Percentiles rank a stretch among this genome's conserved stretches.
phyloP scores from a whole-genome alignment of 108 stramenopile species.

The Mayamaea pseudoterrestris region DNA sequence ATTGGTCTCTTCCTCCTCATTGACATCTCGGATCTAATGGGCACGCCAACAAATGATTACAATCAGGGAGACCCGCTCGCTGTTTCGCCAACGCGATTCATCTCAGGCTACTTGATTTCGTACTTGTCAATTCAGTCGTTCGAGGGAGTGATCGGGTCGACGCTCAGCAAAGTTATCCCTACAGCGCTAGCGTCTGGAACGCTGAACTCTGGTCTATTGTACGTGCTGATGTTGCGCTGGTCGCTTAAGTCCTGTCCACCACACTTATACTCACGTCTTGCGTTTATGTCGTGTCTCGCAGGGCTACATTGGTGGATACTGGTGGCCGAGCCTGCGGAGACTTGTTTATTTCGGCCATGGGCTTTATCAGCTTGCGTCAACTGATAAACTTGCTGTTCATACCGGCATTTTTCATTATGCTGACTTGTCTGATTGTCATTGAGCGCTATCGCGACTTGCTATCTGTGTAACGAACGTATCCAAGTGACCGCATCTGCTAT shows the following conservation, averaged over 20 bases:
- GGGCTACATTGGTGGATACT: slow-evolving; percentile 31
- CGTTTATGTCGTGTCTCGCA: slow-evolving; percentile 36
- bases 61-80: slow-evolving; percentile 35
- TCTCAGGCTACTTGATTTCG: slow-evolving; percentile 47
- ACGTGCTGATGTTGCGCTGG: too few species aligned
- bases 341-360: slow-evolving; percentile 47
- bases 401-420: slow-evolving; percentile 40
- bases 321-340: slow-evolving; percentile 59
- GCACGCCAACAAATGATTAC: slow-evolving; percentile 22
- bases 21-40: slow-evolving; percentile 46
- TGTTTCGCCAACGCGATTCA: slow-evolving; percentile 38
- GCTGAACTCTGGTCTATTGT: slow-evolving; percentile 73
- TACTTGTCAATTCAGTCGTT: slow-evolving; percentile 55
- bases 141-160: slow-evolving; percentile 75
- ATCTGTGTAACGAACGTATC: slow-evolving; percentile 49
- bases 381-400: slow-evolving; percentile 56
- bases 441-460: slow-evolving; percentile 40
- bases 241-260: slow-evolving; percentile 46
- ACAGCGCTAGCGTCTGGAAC: slow-evolving; percentile 79
- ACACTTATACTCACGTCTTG: slow-evolving; percentile 2
- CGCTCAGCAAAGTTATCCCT: slow-evolving; percentile 77
- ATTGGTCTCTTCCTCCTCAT: slow-evolving; percentile 46
- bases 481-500: too few species aligned
- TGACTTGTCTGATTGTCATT: slow-evolving; percentile 35
- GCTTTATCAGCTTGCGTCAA: slow-evolving; percentile 39